phyloP scores from a whole-genome alignment of 2,329 filamentous ascomycete species.

The Pestalotiopsis sp. region DNA sequence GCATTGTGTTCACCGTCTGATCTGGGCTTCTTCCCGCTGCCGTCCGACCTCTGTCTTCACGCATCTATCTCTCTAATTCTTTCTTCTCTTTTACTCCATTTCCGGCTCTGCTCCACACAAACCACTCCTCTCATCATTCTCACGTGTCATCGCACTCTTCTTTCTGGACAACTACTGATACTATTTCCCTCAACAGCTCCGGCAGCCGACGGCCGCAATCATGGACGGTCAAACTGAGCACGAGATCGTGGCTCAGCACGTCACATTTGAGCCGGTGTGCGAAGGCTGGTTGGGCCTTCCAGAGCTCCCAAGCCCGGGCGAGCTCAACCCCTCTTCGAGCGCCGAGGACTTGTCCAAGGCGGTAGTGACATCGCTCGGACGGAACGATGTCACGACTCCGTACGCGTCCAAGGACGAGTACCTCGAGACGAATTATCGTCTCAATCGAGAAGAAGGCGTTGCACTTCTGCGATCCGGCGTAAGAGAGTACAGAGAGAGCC shows the following conservation, averaged over 20 bases:
- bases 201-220: not conserved
- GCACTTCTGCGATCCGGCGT: constrained; percentile 72
- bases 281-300: constrained; percentile 42
- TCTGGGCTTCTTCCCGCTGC: too few species aligned
- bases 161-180: too few species aligned
- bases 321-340: constrained; percentile 47
- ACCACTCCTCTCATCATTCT: too few species aligned
- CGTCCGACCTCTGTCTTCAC: too few species aligned
- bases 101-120: too few species aligned
- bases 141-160: too few species aligned
- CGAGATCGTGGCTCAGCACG: constrained; percentile 21
- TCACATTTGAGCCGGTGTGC: constrained; percentile 17
- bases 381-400: constrained; percentile 57
- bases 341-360: constrained; percentile 17
- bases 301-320: constrained; percentile 56
- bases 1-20: too few species aligned
- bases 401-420: constrained; percentile 69
- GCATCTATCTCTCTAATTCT: too few species aligned
- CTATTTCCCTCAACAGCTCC: not conserved
- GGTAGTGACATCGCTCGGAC: constrained; percentile 41
- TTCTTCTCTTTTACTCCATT: too few species aligned
- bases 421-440: constrained; percentile 71
- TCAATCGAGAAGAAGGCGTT: constrained; percentile 75
- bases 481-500: constrained; percentile 51
- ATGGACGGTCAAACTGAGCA: constrained; percentile 12